These are phyloP conservation scores for Pythium monospermum DNA, from an alignment of 352 stramenopile species.

Conservation along the genomic window DNA sequence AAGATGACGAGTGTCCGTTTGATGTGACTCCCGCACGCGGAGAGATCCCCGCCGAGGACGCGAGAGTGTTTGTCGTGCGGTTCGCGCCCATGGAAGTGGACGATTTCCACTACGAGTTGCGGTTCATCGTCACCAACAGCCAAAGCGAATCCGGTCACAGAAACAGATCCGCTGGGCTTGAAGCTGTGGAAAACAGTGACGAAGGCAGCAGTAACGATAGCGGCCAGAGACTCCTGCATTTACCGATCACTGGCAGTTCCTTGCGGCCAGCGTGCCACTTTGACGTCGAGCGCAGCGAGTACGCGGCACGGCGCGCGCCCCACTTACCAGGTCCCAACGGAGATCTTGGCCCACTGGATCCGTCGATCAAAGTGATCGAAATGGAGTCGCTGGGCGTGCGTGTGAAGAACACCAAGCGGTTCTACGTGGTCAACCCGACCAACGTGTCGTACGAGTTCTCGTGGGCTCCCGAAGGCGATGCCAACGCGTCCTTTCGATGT, in stretches of 20 bases:
- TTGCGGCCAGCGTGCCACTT: conserved; percentile 91
- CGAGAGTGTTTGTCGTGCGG: conserved; percentile 74
- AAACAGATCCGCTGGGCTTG: too few relatives aligned
- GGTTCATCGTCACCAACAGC: conserved; percentile 24
- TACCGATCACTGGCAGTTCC: conserved; percentile 71
- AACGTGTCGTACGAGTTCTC: conserved; percentile 92
- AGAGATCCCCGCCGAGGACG: conserved; percentile 44
- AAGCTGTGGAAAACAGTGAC: too few relatives aligned
- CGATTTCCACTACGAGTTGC: conserved; percentile 72
- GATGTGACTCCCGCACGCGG: conserved; percentile 65
- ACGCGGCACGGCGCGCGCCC: conserved; percentile 61
- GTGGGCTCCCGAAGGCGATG: conserved; percentile 78
- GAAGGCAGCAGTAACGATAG: too few relatives aligned
- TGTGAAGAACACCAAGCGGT: conserved; percentile 89
- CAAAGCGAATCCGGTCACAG: conserved; percentile 1
- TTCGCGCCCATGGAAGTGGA: conserved; percentile 91
- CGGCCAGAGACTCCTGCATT: conserved; percentile 18
- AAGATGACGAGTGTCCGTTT: conserved; percentile 82
- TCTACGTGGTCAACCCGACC: conserved; percentile 93
- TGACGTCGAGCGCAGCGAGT: conserved; percentile 88
- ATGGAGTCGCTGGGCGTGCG: conserved; percentile 88
- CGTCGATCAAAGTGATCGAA: conserved; percentile 88
- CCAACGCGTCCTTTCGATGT: conserved; percentile 84
- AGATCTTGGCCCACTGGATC: conserved; percentile 80
- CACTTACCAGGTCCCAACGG: conserved; percentile 76